Conservation (phyloP, 257 asterid species). For the Anisodus acutangulus region DNA sequence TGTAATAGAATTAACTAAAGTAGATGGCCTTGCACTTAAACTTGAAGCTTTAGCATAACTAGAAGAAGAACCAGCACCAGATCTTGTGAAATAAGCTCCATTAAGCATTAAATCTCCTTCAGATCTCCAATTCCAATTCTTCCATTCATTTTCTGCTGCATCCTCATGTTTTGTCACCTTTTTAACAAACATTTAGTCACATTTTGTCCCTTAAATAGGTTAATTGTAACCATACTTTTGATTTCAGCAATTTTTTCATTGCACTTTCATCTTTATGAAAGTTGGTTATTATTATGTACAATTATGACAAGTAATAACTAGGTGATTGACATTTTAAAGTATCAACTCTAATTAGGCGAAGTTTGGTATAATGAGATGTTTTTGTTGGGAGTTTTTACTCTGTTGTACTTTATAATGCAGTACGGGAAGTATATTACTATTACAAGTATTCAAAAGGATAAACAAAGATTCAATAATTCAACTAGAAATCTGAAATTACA, state of each 20-base stretch:
- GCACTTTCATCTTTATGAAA: not conserved
- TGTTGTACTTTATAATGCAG: too few species aligned
- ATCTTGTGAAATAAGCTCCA: slow-evolving; percentile 74
- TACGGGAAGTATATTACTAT: too few species aligned
- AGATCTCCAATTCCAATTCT: slow-evolving; percentile 86
- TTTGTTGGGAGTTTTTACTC: too few species aligned
- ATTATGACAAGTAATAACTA: not conserved
- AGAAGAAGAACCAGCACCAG: slow-evolving; percentile 84
- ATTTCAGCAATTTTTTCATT: not conserved
- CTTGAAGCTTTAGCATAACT: slow-evolving; percentile 94
- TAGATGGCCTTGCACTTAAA: slow-evolving; percentile 79
- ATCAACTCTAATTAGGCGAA: not conserved
- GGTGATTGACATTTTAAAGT: not conserved
- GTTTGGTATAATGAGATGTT: not conserved
- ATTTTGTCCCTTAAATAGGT: not conserved
- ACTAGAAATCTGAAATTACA: too few species aligned
- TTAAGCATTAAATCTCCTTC: slow-evolving; percentile 83
- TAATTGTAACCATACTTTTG: not conserved
- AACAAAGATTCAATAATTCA: too few species aligned
- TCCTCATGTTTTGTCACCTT: slow-evolving; percentile 80
- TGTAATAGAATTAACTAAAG: slow-evolving; percentile 66
- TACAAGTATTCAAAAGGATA: too few species aligned
- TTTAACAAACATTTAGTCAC: not conserved
- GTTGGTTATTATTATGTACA: not conserved
- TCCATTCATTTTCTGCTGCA: slow-evolving; percentile 71